Percentiles rank a stretch among this genome's conserved stretches.
These are phyloP conservation scores for Cylindrotheca fusiformis DNA, from an alignment of 108 stramenopile genomes.

Conservation along the genomic window DNA sequence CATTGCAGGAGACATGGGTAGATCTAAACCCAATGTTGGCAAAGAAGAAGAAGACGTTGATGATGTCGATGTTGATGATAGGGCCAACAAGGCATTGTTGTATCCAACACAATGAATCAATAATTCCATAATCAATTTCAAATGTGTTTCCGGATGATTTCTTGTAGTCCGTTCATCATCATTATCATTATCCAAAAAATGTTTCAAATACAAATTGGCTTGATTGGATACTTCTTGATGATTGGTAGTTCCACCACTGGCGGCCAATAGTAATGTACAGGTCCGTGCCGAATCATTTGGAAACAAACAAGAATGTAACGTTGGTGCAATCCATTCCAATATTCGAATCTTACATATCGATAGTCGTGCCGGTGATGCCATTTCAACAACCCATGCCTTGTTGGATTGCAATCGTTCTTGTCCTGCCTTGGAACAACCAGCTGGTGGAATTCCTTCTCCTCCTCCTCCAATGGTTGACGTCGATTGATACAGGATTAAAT, in stretches of 20 bases:
- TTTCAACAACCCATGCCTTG: slow-evolving; percentile 47
- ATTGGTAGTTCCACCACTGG: slow-evolving; percentile 51
- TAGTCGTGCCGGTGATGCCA: slow-evolving; percentile 43
- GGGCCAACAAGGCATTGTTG: slow-evolving; percentile 29
- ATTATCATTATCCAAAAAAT: slow-evolving; percentile 56
- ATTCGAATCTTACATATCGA: slow-evolving; percentile 38
- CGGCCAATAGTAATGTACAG: slow-evolving; percentile 54
- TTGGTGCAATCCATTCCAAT: slow-evolving; percentile 72
- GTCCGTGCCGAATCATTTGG: slow-evolving; percentile 48
- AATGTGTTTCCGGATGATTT: slow-evolving; percentile 6
- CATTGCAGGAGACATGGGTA: neutral
- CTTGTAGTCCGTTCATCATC: too few species aligned
- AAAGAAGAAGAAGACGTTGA: slow-evolving; percentile 2
- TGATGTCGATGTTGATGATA: slow-evolving; percentile 14
- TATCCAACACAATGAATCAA: slow-evolving; percentile 54
- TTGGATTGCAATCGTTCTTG: slow-evolving; percentile 47
- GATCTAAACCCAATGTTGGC: neutral
- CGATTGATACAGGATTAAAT: slow-evolving; percentile 58
- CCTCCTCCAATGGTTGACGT: too few species aligned
- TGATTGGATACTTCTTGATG: slow-evolving; percentile 47
- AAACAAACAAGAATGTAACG: slow-evolving; percentile 56
- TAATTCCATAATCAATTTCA: slow-evolving; percentile 31
- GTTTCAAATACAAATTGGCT: slow-evolving; percentile 58
- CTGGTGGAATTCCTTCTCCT: slow-evolving; percentile 50
- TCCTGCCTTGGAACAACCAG: slow-evolving; percentile 53